phyloP scores from a whole-genome alignment of 2,329 filamentous ascomycete genomes.

The Botrytis elliptica region DNA sequence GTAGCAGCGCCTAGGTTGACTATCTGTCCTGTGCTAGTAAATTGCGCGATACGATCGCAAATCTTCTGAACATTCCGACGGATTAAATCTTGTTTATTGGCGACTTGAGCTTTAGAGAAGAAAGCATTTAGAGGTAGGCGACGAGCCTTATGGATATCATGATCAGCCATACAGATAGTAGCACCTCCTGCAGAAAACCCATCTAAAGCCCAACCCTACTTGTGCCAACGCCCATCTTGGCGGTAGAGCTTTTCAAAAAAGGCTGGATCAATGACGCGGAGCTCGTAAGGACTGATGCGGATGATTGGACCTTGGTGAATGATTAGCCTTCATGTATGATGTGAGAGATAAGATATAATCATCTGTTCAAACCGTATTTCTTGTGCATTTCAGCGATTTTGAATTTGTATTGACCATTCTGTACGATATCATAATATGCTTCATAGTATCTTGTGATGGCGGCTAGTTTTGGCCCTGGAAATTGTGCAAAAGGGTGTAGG shows the following conservation, averaged over 20 bases:
- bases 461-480: slow-evolving; percentile 12
- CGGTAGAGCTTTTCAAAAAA: slow-evolving; percentile 30
- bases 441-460: slow-evolving; percentile 12
- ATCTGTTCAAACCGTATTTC: slow-evolving; percentile 22
- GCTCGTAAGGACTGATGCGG: slow-evolving; percentile 37
- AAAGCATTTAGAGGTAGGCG: slow-evolving; percentile 31
- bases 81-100: neutral
- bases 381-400: slow-evolving; percentile 27
- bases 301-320: slow-evolving; percentile 29
- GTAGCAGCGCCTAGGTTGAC: slow-evolving; percentile 20
- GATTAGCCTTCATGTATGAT: no score
- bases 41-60: slow-evolving; percentile 4
- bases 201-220: slow-evolving; percentile 27
- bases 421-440: slow-evolving; percentile 24
- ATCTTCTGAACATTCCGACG: slow-evolving; percentile 14
- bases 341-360: neutral
- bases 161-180: slow-evolving; percentile 17
- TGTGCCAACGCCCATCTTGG: slow-evolving; percentile 28
- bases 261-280: slow-evolving; percentile 35
- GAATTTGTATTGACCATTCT: slow-evolving; percentile 22
- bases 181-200: slow-evolving; percentile 17
- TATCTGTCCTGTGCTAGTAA: neutral
- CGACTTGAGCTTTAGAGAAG: slow-evolving; percentile 35
- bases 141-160: slow-evolving; percentile 21
- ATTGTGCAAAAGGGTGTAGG: slow-evolving; percentile 2